These are phyloP conservation scores for Neoarthrinium moseri DNA, from an alignment of 2,329 filamentous ascomycete species.

Conservation along the genomic window DNA sequence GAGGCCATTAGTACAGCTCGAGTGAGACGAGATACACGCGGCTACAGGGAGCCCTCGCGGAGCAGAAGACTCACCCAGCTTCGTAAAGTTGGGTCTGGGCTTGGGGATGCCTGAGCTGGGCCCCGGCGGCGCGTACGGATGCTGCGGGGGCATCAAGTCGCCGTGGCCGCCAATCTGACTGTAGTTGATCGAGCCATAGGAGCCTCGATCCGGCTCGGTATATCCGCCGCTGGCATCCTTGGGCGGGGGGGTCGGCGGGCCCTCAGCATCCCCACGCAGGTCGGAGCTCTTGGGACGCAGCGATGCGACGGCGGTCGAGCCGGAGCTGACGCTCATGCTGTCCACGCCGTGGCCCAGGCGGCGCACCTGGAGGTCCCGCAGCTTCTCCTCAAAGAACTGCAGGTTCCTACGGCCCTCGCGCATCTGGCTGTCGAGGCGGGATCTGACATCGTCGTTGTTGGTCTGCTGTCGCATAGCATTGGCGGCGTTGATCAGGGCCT, in stretches of 20 bases:
- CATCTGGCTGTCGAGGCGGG: constrained; percentile 89
- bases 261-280: constrained; percentile 41
- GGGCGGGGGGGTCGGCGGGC: constrained; percentile 66
- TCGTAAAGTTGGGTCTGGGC: constrained; percentile 86
- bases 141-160: constrained; percentile 76
- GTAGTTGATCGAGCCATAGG: constrained; percentile 60
- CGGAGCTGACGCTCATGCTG: constrained; percentile 61
- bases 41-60: too few species aligned
- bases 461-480: constrained; percentile 95
- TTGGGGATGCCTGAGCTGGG: constrained; percentile 69
- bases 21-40: too few species aligned
- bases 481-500: constrained; percentile 89
- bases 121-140: constrained; percentile 73
- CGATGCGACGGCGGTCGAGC: constrained; percentile 35
- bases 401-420: constrained; percentile 91
- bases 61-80: constrained; percentile 67
- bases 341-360: constrained; percentile 67
- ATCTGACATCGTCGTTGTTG: constrained; percentile 87
- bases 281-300: constrained; percentile 45
- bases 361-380: constrained; percentile 84
- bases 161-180: constrained; percentile 62
- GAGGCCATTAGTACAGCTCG: constrained; percentile 8
- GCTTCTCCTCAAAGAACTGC: constrained; percentile 90
- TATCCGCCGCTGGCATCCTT: constrained; percentile 58
- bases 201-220: constrained; percentile 52